phyloP scores from a whole-genome alignment of 1,284 basidiomycete species.

The Ganoderma lingzhi region DNA sequence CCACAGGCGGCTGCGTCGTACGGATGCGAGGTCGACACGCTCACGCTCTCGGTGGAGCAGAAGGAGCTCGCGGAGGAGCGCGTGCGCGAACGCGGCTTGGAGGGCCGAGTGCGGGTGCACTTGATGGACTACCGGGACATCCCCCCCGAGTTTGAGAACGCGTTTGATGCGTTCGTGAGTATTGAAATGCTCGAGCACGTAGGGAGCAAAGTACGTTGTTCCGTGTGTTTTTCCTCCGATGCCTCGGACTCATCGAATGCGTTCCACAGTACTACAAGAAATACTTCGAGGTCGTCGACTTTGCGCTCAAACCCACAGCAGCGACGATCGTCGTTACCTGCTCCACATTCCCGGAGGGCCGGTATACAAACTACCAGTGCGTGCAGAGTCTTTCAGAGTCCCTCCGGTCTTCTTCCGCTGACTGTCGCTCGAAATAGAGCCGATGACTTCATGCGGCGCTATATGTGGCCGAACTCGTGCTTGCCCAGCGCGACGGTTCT shows the following conservation, averaged over 20 bases:
- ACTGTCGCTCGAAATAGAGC: constrained; percentile 50
- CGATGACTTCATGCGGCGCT: constrained; percentile 91
- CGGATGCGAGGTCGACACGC: constrained; percentile 86
- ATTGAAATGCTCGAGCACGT: constrained; percentile 94
- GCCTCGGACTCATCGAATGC: not conserved
- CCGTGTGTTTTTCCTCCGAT: constrained; percentile 7
- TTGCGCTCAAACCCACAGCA: constrained; percentile 74
- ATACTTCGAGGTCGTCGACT: constrained; percentile 86
- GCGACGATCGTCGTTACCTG: constrained; percentile 82
- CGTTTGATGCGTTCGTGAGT: constrained; percentile 89
- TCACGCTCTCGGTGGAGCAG: constrained; percentile 89
- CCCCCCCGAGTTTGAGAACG: constrained; percentile 76
- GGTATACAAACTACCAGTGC: constrained; percentile 72
- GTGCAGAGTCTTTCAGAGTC: constrained; percentile 6
- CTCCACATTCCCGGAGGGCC: constrained; percentile 86
- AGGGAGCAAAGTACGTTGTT: constrained; percentile 58
- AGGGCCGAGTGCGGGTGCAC: constrained; percentile 80
- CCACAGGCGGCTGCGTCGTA: constrained; percentile 68
- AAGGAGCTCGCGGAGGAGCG: constrained; percentile 87
- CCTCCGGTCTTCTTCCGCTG: not conserved
- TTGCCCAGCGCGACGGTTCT: constrained; percentile 83
- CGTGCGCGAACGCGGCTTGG: constrained; percentile 75
- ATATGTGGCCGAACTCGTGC: constrained; percentile 94
- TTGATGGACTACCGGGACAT: constrained; percentile 89
- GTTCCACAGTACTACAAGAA: constrained; percentile 59